Conservation (phyloP, 208 protist species). For the Trypanosoma rangeli region DNA sequence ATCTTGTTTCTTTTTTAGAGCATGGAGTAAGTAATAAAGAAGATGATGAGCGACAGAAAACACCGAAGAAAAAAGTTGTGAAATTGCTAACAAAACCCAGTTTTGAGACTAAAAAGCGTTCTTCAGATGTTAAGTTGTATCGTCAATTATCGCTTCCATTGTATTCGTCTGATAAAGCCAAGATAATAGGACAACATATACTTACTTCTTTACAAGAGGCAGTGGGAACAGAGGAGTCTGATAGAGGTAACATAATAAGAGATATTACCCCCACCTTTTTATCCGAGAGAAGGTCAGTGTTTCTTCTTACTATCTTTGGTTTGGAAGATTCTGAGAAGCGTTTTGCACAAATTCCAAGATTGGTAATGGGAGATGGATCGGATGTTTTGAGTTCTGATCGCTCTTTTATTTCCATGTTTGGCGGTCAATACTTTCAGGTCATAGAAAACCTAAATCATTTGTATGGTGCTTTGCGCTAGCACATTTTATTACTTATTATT, state of each 20-base stretch:
- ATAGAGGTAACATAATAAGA: neutral
- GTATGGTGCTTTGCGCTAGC: neutral
- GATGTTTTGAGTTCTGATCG: conserved; percentile 8
- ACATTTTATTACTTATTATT: conserved; percentile 1
- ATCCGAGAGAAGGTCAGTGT: conserved; percentile 5
- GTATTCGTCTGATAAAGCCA: conserved; percentile 21
- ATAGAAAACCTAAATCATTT: conserved; percentile 7
- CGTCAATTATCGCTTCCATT: neutral
- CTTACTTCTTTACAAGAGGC: conserved; percentile 17
- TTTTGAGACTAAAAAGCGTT: neutral
- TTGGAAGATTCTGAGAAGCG: conserved; percentile 5
- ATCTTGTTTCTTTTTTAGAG: conserved; percentile 11
- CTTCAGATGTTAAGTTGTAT: neutral
- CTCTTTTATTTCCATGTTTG: conserved; percentile 6
- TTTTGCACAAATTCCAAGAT: conserved; percentile 10
- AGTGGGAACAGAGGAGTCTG: conserved; percentile 12
- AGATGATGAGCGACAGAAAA: neutral
- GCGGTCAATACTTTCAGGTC: conserved; percentile 20
- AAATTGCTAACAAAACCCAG: neutral
- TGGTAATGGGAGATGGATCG: neutral
- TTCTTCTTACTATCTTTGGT: conserved; percentile 30
- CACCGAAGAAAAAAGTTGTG: neutral
- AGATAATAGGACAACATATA: conserved; percentile 7
- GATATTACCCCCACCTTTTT: conserved; percentile 18
- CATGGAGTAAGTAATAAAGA: neutral